A percentile compares a stretch with the other conserved stretches of the same genome.
Conservation (phyloP, 2,329 filamentous ascomycete genomes). For the Chalaropsis ovoidea region DNA sequence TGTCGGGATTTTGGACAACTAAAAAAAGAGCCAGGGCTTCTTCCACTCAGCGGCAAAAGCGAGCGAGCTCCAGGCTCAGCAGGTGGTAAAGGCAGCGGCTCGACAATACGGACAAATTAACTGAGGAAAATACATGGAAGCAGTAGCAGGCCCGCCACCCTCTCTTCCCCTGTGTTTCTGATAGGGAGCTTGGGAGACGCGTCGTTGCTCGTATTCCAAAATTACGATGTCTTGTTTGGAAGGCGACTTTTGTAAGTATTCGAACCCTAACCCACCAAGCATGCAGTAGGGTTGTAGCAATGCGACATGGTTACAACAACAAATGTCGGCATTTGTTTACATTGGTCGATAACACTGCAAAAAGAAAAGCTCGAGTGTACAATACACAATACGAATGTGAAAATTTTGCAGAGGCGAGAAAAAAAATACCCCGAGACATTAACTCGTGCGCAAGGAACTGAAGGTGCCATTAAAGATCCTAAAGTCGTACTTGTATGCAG, state of each 20-base stretch:
- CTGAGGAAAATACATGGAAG: background rate
- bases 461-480: background rate
- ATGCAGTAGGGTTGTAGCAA: no score
- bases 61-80: background rate
- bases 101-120: background rate
- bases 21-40: background rate
- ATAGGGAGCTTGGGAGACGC: background rate
- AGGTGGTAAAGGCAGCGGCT: background rate
- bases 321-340: background rate
- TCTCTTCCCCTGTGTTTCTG: background rate
- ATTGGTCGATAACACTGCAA: background rate
- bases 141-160: background rate
- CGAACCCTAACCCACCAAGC: background rate
- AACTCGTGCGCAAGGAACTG: background rate
- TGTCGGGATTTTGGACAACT: background rate
- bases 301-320: no score
- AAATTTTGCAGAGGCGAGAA: background rate
- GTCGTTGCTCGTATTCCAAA: constrained; percentile 6
- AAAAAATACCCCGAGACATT: background rate
- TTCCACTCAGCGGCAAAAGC: background rate
- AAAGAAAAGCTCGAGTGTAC: background rate
- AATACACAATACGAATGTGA: constrained; percentile 6
- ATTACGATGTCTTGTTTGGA: constrained; percentile 4
- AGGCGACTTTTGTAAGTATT: background rate
- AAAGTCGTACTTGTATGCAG: background rate